Evolutionary conservation across 2,329 filamentous ascomycete species (phyloP).

Genomic region (Calonectria montana): DNA sequence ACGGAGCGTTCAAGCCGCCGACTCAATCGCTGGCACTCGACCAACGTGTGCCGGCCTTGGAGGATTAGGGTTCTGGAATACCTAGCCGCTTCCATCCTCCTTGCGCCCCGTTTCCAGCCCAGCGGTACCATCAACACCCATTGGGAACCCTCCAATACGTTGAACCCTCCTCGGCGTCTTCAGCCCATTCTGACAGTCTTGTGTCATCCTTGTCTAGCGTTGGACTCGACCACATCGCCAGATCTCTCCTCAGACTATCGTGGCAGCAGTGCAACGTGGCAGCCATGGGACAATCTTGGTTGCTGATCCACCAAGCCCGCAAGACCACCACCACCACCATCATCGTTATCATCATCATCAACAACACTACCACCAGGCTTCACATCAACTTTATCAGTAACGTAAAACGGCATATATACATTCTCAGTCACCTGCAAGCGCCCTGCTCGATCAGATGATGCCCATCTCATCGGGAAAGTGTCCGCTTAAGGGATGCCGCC

Average conservation of each 20-base stretch:
- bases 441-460: conserved; percentile 9
- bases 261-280: conserved; percentile 14
- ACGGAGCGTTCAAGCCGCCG: not conserved
- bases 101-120: conserved; percentile 3
- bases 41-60: not conserved
- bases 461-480: not conserved
- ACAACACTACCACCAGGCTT: not conserved
- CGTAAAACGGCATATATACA: not conserved
- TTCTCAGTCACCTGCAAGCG: not conserved
- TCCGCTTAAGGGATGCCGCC: conserved; percentile 18
- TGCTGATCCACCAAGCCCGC: not conserved
- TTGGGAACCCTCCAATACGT: not conserved
- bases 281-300: not conserved
- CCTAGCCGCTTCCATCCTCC: not conserved
- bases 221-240: not conserved
- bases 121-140: not conserved
- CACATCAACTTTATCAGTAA: not conserved
- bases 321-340: not conserved
- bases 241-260: not conserved
- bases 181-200: not conserved
- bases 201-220: not conserved
- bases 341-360: not conserved
- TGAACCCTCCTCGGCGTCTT: not conserved
- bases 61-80: not conserved
- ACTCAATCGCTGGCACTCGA: not conserved